Evolutionary conservation across 2,329 filamentous ascomycete genomes (phyloP).

Genomic region (Calonectria multiphialidica): DNA sequence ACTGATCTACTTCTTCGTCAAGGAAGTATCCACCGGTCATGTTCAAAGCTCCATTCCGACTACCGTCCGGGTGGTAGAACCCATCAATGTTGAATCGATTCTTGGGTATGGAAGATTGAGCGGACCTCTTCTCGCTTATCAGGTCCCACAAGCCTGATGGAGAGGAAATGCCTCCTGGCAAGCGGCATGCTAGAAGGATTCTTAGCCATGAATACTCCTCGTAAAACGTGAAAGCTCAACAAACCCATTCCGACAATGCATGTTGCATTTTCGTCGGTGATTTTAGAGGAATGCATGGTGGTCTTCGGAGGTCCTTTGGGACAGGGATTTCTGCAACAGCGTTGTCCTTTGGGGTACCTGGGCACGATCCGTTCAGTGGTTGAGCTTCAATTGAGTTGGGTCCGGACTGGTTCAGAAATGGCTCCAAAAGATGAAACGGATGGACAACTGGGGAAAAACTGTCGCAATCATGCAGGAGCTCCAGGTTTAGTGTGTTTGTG

Average conservation of each 20-base stretch:
- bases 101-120: background rate
- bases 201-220: background rate
- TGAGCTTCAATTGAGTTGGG: background rate
- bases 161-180: background rate
- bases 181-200: background rate
- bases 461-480: background rate
- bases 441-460: background rate
- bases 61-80: background rate
- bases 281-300: background rate
- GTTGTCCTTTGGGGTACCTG: background rate
- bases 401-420: no score
- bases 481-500: background rate
- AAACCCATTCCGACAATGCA: constrained; percentile 8
- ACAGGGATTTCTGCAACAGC: background rate
- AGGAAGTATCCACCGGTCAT: background rate
- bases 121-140: background rate
- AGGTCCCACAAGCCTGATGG: constrained; percentile 7
- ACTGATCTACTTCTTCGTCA: background rate
- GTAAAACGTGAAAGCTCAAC: background rate
- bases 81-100: constrained; percentile 5
- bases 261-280: background rate
- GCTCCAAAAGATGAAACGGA: no score
- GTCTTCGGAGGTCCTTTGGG: background rate
- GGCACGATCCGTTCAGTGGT: background rate
- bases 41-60: background rate